Conservation (phyloP, 768 basidiomycete species). For the Agaricus bisporus region DNA sequence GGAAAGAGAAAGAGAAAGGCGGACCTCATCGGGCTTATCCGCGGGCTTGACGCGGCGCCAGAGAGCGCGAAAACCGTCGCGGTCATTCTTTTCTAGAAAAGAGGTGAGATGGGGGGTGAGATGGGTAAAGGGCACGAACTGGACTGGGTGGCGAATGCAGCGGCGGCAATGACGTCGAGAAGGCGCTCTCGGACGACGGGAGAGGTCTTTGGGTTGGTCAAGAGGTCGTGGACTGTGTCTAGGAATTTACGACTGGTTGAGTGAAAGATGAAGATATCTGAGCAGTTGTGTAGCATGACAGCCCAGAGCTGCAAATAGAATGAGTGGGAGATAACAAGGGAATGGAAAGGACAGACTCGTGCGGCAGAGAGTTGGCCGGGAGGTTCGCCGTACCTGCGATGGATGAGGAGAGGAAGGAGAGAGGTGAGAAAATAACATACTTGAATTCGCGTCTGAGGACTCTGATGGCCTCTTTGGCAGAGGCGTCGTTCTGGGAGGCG, state of each 20-base stretch:
- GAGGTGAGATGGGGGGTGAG: not conserved
- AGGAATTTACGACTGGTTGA: constrained; percentile 72
- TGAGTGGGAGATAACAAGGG: not conserved
- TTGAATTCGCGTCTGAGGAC: constrained; percentile 86
- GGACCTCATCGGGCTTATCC: constrained; percentile 76
- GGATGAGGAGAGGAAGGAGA: constrained; percentile 5
- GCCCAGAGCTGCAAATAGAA: constrained; percentile 66
- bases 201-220: constrained; percentile 54
- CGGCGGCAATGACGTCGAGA: constrained; percentile 76
- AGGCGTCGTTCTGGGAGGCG: constrained; percentile 62
- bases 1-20: constrained; percentile 12
- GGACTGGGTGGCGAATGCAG: constrained; percentile 61
- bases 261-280: constrained; percentile 64
- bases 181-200: constrained; percentile 81
- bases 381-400: constrained; percentile 63
- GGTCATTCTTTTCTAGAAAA: constrained; percentile 16
- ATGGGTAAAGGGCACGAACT: constrained; percentile 15
- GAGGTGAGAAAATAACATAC: constrained; percentile 25
- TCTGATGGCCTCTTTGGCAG: constrained; percentile 79
- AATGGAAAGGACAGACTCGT: constrained; percentile 39
- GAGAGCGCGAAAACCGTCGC: constrained; percentile 56
- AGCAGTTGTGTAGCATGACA: constrained; percentile 81
- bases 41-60: constrained; percentile 79
- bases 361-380: constrained; percentile 72
- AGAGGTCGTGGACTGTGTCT: constrained; percentile 70